phyloP scores from a whole-genome alignment of 192 early-diverging fungal genomes.

The Coemansia sp. region DNA sequence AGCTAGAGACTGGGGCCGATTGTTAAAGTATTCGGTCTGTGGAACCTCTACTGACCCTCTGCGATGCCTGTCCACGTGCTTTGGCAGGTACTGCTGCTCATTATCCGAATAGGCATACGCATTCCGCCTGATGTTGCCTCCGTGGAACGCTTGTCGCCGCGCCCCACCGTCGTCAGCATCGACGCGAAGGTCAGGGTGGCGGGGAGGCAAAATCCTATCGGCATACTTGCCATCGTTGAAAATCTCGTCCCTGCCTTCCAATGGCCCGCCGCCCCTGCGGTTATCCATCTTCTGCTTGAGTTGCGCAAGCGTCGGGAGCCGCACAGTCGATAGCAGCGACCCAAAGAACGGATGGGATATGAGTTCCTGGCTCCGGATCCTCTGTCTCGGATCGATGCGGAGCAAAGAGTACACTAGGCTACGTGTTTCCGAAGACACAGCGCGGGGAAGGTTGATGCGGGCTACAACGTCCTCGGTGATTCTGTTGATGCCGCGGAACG shows the following conservation, averaged over 20 bases:
- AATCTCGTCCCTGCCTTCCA: background rate
- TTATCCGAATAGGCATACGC: background rate
- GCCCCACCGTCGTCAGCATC: background rate
- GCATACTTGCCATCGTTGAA: background rate
- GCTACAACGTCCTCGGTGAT: slow-evolving; percentile 57
- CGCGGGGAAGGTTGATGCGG: slow-evolving; percentile 55
- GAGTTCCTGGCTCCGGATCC: slow-evolving; percentile 56
- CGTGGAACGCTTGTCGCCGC: background rate
- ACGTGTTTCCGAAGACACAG: slow-evolving; percentile 57
- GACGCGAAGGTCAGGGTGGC: slow-evolving; percentile 1
- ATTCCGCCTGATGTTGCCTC: background rate
- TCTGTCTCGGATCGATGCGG: slow-evolving; percentile 60
- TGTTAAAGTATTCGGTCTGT: slow-evolving; percentile 6
- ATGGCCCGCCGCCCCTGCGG: background rate
- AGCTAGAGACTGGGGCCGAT: background rate
- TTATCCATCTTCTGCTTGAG: slow-evolving; percentile 4
- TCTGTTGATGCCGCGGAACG: slow-evolving; percentile 59
- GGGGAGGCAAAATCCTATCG: slow-evolving; percentile 4
- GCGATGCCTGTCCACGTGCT: background rate
- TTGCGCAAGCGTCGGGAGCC: slow-evolving; percentile 16
- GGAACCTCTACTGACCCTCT: background rate
- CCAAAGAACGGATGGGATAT: slow-evolving; percentile 63
- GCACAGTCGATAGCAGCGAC: slow-evolving; percentile 12
- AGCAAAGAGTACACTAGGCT: slow-evolving; percentile 62
- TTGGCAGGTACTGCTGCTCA: background rate